Evolutionary conservation across 106 monocot species (phyloP).

Genomic region (Iris macrosiphon): DNA sequence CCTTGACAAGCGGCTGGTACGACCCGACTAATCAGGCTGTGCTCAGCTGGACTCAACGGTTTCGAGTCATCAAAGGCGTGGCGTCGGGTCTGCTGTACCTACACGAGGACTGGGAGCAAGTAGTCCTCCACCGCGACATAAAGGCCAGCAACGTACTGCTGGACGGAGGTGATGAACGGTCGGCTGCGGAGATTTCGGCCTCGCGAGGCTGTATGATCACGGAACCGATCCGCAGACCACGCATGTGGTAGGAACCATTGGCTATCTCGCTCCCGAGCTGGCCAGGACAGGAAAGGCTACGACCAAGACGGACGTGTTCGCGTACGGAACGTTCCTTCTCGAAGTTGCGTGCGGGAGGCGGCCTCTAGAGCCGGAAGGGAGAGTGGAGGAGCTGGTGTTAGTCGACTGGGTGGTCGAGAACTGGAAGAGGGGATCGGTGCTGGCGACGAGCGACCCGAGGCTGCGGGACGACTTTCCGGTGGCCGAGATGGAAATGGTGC

Average conservation of each 20-base stretch:
- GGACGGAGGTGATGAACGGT: slow-evolving; percentile 8
- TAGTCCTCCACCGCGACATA: too few relatives aligned
- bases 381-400: slow-evolving; percentile 3
- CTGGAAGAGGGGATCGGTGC: background rate
- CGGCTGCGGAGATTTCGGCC: slow-evolving; percentile 8
- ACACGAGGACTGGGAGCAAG: too few relatives aligned
- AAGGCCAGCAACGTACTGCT: too few relatives aligned
- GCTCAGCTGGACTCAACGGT: slow-evolving; percentile 37
- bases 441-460: slow-evolving; percentile 44
- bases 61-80: slow-evolving; percentile 48
- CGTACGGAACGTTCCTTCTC: slow-evolving; percentile 6
- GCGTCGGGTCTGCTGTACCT: slow-evolving; percentile 72
- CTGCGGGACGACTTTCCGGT: slow-evolving; percentile 19
- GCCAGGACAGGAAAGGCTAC: slow-evolving; percentile 5
- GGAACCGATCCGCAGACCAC: slow-evolving; percentile 45
- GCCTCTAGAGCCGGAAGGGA: background rate
- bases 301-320: slow-evolving; percentile 9
- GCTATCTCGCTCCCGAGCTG: slow-evolving; percentile 14
- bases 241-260: slow-evolving; percentile 77
- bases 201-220: slow-evolving; percentile 15
- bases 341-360: slow-evolving; percentile 14
- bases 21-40: background rate
- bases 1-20: slow-evolving; percentile 4
- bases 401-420: slow-evolving; percentile 38
- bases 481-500: background rate